Evolutionary conservation across 805 yeast genomes (phyloP).

Genomic region (Debaryomyces castellii): DNA sequence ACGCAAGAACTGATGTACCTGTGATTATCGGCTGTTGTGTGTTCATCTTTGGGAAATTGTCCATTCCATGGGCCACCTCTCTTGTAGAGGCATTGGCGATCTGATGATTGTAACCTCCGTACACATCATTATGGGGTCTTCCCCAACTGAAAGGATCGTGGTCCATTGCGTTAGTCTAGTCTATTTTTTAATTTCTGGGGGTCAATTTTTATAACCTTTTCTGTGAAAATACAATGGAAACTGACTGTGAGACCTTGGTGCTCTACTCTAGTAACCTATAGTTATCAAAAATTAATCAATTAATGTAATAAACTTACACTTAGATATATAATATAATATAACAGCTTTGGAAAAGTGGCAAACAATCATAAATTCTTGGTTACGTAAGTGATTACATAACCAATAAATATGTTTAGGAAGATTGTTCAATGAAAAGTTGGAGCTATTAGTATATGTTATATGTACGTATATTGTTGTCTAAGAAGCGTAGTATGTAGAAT

Average conservation of each 20-base stretch:
- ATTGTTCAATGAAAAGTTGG: too few species aligned
- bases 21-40: constrained; percentile 95
- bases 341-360: neutral
- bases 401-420: too few species aligned
- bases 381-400: neutral
- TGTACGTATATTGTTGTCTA: too few species aligned
- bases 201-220: neutral
- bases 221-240: neutral
- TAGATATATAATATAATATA: neutral
- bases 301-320: neutral
- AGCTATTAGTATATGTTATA: too few species aligned
- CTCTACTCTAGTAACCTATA: neutral
- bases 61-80: constrained; percentile 12
- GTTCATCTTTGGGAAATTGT: constrained; percentile 66
- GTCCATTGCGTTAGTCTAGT: constrained; percentile 54
- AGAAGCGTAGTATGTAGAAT: neutral
- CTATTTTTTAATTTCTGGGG: neutral
- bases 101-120: constrained; percentile 74
- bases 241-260: neutral
- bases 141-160: constrained; percentile 98
- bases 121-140: constrained; percentile 79
- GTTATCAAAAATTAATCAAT: neutral
- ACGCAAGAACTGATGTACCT: constrained; percentile 91
- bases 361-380: neutral
- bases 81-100: constrained; percentile 62